These are phyloP conservation scores for Teunomyces panamensis DNA, from an alignment of 805 yeast species.

Conservation along the genomic window DNA sequence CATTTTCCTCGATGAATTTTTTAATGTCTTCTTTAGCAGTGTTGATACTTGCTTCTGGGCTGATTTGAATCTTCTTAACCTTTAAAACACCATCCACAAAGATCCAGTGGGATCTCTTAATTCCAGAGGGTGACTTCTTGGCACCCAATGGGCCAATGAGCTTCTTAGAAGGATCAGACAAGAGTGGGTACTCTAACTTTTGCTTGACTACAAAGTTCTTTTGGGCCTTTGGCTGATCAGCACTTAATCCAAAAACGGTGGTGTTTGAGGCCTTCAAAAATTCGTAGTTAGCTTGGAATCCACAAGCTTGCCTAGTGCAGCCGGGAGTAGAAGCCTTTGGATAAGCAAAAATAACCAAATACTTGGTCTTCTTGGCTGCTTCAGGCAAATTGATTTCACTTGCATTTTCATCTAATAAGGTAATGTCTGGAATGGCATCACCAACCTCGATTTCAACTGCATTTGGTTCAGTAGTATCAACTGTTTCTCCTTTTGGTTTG, in stretches of 20 bases:
- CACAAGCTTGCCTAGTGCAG: conserved; percentile 92
- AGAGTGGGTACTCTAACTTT: conserved; percentile 64
- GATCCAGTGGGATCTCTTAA: conserved; percentile 89
- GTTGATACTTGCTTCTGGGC: conserved; percentile 50
- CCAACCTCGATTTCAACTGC: conserved; percentile 46
- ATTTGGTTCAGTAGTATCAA: neutral
- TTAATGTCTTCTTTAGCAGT: conserved; percentile 59
- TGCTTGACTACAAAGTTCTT: conserved; percentile 72
- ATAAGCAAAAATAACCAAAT: conserved; percentile 56
- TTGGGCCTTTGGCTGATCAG: conserved; percentile 80
- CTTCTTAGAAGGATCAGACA: conserved; percentile 71
- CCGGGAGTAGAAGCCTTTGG: conserved; percentile 96
- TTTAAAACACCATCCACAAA: conserved; percentile 73
- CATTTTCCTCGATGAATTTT: conserved; percentile 28
- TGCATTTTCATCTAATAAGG: conserved; percentile 68
- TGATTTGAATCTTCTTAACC: conserved; percentile 50
- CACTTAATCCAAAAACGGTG: conserved; percentile 74
- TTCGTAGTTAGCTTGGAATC: conserved; percentile 68
- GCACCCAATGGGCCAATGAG: conserved; percentile 79
- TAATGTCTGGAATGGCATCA: conserved; percentile 63
- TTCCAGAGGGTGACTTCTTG: conserved; percentile 71
- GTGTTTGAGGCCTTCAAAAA: conserved; percentile 50
- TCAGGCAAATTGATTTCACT: conserved; percentile 39
- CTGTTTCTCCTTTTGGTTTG: conserved; percentile 1
- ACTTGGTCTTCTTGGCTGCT: conserved; percentile 30